Percentiles rank a stretch among this genome's conserved stretches.
phyloP scores from a whole-genome alignment of 1,284 basidiomycete genomes.

The Jaminaea rosea region DNA sequence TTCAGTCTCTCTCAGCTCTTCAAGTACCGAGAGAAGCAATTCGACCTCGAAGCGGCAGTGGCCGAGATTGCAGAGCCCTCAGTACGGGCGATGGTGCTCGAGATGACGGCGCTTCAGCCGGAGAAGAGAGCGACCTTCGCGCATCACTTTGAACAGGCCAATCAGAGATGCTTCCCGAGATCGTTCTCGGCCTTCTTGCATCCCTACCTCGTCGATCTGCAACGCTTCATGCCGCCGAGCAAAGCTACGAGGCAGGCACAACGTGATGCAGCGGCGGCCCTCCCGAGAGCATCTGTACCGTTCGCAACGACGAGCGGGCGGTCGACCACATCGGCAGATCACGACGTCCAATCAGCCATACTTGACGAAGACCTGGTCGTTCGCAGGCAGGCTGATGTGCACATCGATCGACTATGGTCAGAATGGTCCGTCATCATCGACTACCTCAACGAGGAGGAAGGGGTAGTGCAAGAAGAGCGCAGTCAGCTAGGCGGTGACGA shows the following conservation, averaged over 20 bases:
- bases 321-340: background rate
- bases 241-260: background rate
- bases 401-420: conserved; percentile 40
- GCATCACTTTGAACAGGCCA: too few relatives aligned
- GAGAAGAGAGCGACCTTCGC: conserved; percentile 70
- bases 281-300: background rate
- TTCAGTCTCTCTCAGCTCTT: conserved; percentile 93
- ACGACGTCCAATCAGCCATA: background rate
- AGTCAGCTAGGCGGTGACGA: background rate
- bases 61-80: conserved; percentile 68
- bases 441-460: conserved; percentile 18
- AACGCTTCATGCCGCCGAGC: conserved; percentile 53
- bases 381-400: conserved; percentile 36
- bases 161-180: too few relatives aligned
- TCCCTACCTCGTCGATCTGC: conserved; percentile 72
- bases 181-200: conserved; percentile 89
- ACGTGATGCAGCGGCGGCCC: background rate
- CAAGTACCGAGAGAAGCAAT: conserved; percentile 81
- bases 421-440: conserved; percentile 33
- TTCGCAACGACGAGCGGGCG: background rate
- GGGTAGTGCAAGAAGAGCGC: background rate
- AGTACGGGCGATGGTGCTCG: conserved; percentile 64
- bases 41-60: conserved; percentile 66
- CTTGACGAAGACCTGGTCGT: background rate
- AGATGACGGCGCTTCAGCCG: conserved; percentile 81